phyloP scores from a whole-genome alignment of 345 rosid genomes.

The Hypericum androsaemum region DNA sequence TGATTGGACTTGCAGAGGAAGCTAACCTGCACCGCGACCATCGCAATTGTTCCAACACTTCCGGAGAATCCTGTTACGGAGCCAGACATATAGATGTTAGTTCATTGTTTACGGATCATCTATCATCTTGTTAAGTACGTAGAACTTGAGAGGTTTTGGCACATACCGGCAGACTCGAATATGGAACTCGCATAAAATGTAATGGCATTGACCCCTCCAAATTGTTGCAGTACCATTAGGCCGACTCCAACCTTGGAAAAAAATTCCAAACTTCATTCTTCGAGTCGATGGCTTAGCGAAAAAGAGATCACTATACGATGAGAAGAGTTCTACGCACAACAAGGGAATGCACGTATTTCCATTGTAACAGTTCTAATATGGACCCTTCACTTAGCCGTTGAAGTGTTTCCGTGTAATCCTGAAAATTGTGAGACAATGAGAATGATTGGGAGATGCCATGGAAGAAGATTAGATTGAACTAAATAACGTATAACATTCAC shows the following conservation, averaged over 20 bases:
- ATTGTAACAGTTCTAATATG: slow-evolving; percentile 28
- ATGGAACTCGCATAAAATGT: slow-evolving; percentile 46
- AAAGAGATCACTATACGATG: not conserved
- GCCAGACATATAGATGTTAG: not conserved
- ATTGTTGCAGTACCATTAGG: slow-evolving; percentile 29
- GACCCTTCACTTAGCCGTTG: slow-evolving; percentile 22
- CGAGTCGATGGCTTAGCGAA: not conserved
- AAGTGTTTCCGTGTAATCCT: slow-evolving; percentile 32
- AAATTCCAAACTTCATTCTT: too few relatives aligned
- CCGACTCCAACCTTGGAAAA: slow-evolving; percentile 22
- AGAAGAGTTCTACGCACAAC: slow-evolving; percentile 17
- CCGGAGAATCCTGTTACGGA: slow-evolving; percentile 56
- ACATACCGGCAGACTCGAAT: slow-evolving; percentile 42
- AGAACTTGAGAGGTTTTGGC: not conserved
- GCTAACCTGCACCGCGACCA: slow-evolving; percentile 70
- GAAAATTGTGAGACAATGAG: not conserved
- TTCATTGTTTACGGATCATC: not conserved
- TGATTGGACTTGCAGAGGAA: not conserved
- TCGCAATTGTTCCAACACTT: slow-evolving; percentile 52
- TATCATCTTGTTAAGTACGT: not conserved
- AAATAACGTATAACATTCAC: too few relatives aligned
- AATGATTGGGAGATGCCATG: too few relatives aligned
- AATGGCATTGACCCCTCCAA: slow-evolving; percentile 38
- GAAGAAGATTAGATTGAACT: too few relatives aligned
- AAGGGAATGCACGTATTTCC: slow-evolving; percentile 35